phyloP scores from a whole-genome alignment of 805 yeast species.

The Lachancea nothofagi region DNA sequence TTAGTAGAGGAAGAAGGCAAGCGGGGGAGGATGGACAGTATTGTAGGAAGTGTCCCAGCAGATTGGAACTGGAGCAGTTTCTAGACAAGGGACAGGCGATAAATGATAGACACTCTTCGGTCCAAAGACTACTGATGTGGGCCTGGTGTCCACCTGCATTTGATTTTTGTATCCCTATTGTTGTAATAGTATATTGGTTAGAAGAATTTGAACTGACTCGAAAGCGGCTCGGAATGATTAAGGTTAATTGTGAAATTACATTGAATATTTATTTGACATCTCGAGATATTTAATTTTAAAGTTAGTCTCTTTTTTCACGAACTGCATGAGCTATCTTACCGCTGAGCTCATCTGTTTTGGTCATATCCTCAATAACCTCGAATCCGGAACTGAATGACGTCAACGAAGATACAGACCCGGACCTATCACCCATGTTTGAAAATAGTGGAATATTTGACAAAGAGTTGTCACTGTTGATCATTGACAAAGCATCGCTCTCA shows the following conservation, averaged over 20 bases:
- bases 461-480: conserved; percentile 34
- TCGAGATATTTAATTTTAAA: too few species aligned
- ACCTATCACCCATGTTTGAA: conserved; percentile 36
- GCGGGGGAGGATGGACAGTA: conserved; percentile 25
- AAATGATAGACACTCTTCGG: conserved; percentile 3
- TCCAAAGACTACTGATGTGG: not conserved
- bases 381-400: conserved; percentile 27
- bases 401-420: conserved; percentile 26
- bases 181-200: not conserved
- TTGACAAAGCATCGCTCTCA: conserved; percentile 39
- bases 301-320: conserved; percentile 20
- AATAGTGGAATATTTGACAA: conserved; percentile 38
- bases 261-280: too few species aligned
- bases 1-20: conserved; percentile 31
- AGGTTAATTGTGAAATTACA: too few species aligned
- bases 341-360: conserved; percentile 5
- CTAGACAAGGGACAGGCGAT: conserved; percentile 23
- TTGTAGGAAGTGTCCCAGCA: conserved; percentile 55
- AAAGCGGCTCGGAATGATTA: too few species aligned
- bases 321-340: conserved; percentile 27
- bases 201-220: not conserved
- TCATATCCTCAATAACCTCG: conserved; percentile 14
- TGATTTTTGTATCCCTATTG: not conserved
- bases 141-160: conserved; percentile 5
- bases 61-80: conserved; percentile 81